phyloP scores from a whole-genome alignment of 2,329 filamentous ascomycete species.

The Pseudogymnoascus sp. region DNA sequence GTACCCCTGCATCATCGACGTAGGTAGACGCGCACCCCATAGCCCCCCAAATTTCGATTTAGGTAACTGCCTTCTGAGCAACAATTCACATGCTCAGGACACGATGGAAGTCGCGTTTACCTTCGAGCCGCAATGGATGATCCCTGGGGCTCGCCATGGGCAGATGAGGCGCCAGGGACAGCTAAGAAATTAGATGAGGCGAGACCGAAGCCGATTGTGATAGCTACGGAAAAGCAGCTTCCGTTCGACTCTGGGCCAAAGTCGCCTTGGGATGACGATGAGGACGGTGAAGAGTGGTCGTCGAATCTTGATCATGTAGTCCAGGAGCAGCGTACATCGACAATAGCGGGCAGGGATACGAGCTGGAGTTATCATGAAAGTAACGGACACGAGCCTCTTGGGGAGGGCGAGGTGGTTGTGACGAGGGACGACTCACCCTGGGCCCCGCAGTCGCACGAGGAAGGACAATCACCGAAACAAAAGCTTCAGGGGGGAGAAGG shows the following conservation, averaged over 20 bases:
- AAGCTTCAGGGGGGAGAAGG: neutral
- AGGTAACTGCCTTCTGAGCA: neutral
- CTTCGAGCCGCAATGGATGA: conserved; percentile 28
- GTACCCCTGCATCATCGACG: conserved; percentile 4
- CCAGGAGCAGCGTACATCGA: neutral
- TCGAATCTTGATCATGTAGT: conserved; percentile 12
- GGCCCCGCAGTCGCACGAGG: neutral
- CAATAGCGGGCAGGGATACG: neutral
- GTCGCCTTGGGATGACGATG: conserved; percentile 22
- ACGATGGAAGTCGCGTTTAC: neutral
- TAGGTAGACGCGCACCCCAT: neutral
- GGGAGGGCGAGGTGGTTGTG: neutral
- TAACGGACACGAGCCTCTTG: neutral
- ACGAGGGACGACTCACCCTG: neutral
- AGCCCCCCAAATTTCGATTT: neutral
- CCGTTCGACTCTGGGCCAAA: conserved; percentile 16
- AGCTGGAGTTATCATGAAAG: neutral
- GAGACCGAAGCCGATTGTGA: conserved; percentile 12
- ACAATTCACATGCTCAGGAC: neutral
- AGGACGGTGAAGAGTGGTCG: conserved; percentile 23
- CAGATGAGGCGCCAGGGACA: conserved; percentile 23
- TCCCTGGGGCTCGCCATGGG: conserved; percentile 32
- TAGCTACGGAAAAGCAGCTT: conserved; percentile 15
- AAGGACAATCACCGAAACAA: neutral
- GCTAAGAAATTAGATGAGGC: conserved; percentile 10